Percentiles rank a stretch among this genome's conserved stretches.
Evolutionary conservation across 441 rosid genomes (phyloP).

Genomic region (Pelargonium citronellum): DNA sequence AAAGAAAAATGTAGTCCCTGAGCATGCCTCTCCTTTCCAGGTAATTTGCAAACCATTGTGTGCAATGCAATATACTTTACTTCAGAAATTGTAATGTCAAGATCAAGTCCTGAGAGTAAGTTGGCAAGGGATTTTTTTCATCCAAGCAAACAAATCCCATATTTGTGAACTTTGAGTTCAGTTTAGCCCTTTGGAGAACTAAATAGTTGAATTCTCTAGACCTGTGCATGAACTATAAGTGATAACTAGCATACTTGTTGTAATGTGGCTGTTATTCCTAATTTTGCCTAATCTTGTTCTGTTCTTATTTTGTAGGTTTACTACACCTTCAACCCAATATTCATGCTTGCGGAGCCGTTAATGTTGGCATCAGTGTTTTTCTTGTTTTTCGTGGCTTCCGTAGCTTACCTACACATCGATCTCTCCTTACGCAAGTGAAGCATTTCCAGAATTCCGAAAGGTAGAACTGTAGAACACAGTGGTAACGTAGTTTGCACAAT

Average conservation of each 20-base stretch:
- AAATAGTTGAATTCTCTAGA: background rate
- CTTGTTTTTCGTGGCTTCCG: conserved; percentile 66
- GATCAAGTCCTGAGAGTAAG: background rate
- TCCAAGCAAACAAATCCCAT: background rate
- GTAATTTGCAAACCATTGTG: conserved; percentile 31
- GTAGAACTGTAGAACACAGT: background rate
- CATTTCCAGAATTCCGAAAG: background rate
- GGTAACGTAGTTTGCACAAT: background rate
- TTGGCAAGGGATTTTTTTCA: background rate
- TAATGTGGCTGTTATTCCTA: background rate
- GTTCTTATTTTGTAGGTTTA: conserved; percentile 52
- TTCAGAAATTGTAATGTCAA: background rate
- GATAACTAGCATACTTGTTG: background rate
- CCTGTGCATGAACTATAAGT: background rate
- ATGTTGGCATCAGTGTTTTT: conserved; percentile 75
- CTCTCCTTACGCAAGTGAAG: conserved; percentile 58
- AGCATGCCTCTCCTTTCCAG: conserved; percentile 80
- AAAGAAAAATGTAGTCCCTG: conserved; percentile 78
- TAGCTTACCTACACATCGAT: conserved; percentile 77
- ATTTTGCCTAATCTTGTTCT: background rate
- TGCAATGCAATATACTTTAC: background rate
- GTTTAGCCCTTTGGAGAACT: background rate
- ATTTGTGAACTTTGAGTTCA: background rate
- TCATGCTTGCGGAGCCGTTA: conserved; percentile 95
- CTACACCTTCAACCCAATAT: conserved; percentile 80